A percentile compares a stretch with the other conserved stretches of the same genome.
These are phyloP conservation scores for Pholiota molesta DNA, from an alignment of 768 basidiomycete genomes.

Conservation along the genomic window DNA sequence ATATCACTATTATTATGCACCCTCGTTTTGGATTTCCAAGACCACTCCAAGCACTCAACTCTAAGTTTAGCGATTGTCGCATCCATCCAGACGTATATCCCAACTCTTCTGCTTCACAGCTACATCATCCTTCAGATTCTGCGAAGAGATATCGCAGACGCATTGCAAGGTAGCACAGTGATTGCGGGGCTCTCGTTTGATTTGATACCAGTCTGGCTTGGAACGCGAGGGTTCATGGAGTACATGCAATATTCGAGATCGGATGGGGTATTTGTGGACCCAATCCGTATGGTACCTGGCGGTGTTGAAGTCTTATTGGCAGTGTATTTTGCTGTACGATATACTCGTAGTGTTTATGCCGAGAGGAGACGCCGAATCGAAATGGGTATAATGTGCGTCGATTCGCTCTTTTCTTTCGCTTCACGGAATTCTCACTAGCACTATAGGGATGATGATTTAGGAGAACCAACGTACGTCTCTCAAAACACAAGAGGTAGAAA, in stretches of 20 bases:
- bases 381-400: background rate
- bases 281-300: background rate
- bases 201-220: background rate
- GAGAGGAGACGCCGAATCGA: background rate
- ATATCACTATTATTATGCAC: background rate
- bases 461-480: background rate
- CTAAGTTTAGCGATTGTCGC: background rate
- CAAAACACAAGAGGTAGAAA: too few relatives aligned
- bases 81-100: background rate
- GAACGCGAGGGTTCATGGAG: background rate
- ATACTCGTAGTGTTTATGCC: background rate
- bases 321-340: background rate
- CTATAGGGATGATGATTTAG: background rate
- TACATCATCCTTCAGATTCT: background rate
- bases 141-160: background rate
- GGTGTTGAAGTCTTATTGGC: background rate
- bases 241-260: background rate
- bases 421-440: background rate
- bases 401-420: background rate
- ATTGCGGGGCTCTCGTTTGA: background rate
- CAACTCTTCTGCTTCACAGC: background rate
- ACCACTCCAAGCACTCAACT: background rate
- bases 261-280: background rate
- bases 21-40: background rate
- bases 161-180: background rate